A percentile compares a stretch with the other conserved stretches of the same genome.
Conservation (phyloP, 768 basidiomycete genomes). For the Termitomyces sp. region DNA sequence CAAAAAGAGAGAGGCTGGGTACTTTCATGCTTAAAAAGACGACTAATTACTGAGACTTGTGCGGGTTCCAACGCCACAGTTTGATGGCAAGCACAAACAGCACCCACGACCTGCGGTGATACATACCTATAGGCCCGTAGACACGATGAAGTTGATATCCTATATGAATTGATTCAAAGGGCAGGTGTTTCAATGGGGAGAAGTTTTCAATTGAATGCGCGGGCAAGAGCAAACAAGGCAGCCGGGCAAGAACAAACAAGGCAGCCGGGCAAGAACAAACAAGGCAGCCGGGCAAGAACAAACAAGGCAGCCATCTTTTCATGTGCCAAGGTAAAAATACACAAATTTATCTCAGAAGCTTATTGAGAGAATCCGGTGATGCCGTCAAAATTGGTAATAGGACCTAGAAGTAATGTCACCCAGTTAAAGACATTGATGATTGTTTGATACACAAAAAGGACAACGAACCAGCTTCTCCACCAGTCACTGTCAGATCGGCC, state of each 20-base stretch:
- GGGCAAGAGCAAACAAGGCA: background rate
- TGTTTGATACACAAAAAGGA: background rate
- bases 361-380: conserved; percentile 25
- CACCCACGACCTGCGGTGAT: conserved; percentile 21
- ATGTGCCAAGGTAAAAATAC: background rate
- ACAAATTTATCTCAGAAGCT: background rate
- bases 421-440: background rate
- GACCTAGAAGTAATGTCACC: conserved; percentile 19
- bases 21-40: too few relatives aligned
- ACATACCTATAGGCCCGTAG: conserved; percentile 22
- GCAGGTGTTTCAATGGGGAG: background rate
- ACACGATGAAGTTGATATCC: conserved; percentile 14
- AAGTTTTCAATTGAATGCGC: background rate
- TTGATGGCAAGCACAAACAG: conserved; percentile 32
- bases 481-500: conserved; percentile 35
- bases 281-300: background rate
- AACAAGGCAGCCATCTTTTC: background rate
- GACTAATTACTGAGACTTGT: too few relatives aligned
- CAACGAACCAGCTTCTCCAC: conserved; percentile 32
- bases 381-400: conserved; percentile 27
- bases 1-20: background rate
- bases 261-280: background rate
- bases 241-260: background rate
- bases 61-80: conserved; percentile 42
- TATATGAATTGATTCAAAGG: conserved; percentile 32